Base-by-base conservation (phyloP, 805 yeast genomes). In the Sugiyamaella smithiae region DNA sequence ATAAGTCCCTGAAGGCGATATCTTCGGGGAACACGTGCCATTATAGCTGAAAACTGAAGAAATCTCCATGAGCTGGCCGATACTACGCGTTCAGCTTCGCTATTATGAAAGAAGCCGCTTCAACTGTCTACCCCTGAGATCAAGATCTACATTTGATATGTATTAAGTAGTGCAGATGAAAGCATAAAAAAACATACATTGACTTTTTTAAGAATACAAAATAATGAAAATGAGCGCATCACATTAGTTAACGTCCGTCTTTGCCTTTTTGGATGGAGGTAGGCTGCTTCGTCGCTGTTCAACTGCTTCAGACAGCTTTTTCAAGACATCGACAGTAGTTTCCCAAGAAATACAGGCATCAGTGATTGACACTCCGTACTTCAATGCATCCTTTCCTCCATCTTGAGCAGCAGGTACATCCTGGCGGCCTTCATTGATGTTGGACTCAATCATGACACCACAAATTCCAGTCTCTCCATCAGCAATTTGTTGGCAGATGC, bases 271-370 rank as follows among this genome's bases (percentile, higher is more conserved):
- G 24, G 12, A 5, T 22, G 45, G n/a, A 7, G 28, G 43, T 3
- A 24, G 24, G n/a, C 22, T 24, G 19, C 28, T 60, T 75, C 97
- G 84, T 76, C 97, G 84, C 42, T 74, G 72, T 67, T 80, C 78
- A 25, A 91, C 93, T 51, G 96, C 95, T 28, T 77, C 77, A 22
- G 97, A 83, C 60, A 91, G 78, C 45, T 74, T 72, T 45, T 74
- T 76, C 59, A 91, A 75, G 48, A 88, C 91, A 22, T 67, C 70
- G 43, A 76, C 91, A 14, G 99, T 91, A 43, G 81, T 74, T 46
- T 85, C 93, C 88, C 96, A 88, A 52, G 88, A 78, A 52, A 91
- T 89, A 76, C 99, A 91, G 26, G 97, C 96, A 69, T 91, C 99
- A n/a, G 99, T 91, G 61, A 91, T 89, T 25, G 96, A 86, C 55